These are phyloP conservation scores for Gomphus sp. DNA, from an alignment of 1,284 basidiomycete genomes.

Conservation along the genomic window DNA sequence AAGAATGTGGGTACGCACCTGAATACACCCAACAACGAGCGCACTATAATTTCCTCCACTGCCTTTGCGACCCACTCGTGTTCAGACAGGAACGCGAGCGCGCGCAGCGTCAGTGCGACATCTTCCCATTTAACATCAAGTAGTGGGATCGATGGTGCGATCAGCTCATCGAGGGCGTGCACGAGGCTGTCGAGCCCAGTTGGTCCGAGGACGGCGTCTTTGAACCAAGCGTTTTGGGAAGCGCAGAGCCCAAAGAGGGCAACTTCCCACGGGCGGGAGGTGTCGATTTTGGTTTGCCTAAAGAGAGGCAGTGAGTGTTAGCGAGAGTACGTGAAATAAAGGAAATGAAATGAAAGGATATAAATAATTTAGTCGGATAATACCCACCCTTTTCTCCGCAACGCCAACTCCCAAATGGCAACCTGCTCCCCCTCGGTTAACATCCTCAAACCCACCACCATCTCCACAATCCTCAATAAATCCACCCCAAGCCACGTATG, in stretches of 20 bases:
- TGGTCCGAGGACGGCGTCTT: not conserved
- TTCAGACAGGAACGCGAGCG: not conserved
- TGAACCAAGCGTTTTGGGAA: not conserved
- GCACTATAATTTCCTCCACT: not conserved
- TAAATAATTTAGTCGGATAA: no score
- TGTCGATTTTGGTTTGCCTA: not conserved
- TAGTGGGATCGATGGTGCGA: not conserved
- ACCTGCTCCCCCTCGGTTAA: not conserved
- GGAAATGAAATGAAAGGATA: no score
- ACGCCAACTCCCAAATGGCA: not conserved
- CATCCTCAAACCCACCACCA: not conserved
- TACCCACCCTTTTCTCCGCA: not conserved
- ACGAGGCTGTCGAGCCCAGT: not conserved
- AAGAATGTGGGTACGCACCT: not conserved
- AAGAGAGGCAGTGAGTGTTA: not conserved
- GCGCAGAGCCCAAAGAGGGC: conserved; percentile 2
- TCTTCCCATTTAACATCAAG: not conserved
- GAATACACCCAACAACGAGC: not conserved
- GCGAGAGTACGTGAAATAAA: no score
- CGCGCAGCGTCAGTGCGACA: not conserved
- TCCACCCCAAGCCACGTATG: conserved; percentile 7
- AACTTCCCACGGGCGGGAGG: not conserved
- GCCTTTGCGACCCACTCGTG: not conserved
- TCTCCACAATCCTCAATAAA: conserved; percentile 6
- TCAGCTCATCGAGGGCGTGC: not conserved